Base-by-base conservation (phyloP, 1,139 yeast species). In the Geotrichum europaeum region DNA sequence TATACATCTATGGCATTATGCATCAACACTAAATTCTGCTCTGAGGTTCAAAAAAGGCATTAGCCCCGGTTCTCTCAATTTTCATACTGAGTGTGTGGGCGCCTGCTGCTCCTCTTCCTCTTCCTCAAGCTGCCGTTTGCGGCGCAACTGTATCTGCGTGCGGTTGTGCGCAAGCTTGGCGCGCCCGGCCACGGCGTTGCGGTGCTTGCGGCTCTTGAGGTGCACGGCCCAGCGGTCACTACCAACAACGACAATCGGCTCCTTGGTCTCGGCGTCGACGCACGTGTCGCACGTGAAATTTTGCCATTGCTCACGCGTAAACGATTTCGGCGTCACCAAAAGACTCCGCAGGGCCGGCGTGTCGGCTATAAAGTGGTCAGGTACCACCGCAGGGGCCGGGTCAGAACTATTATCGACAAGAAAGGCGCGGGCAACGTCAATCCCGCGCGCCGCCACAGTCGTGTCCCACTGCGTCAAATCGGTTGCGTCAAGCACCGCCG, bases 401-500 rank as follows among this genome's bases (percentile, higher is more conserved):
- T n/a, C 12, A 2, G 36, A 24, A 4, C 13, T 13, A 12, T 50
- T 18, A 3, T 50, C 28, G 1, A 61, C 51, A 0, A 84, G 61
- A 67, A 84, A 85, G 2, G 71, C 70, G 3, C 74, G 64, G 0
- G 86, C 76, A 0, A 90, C 84, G 0, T 62, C 60, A 0, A 78
- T 64, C 0, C 96, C 96, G 57, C 86, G 74, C 0, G 74, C 70
- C 10, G 74, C 75, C 1, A 91, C 97, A 6, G 75, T 74, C 0
- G 70, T 67, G 1, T 77, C 67, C 97, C 97, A 91, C 5, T 72
- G 61, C 0, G 66, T 40, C 59, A 91, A 73, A 70, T 91, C 85
- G 0, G 95, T 83, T 1, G 99, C 95, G 74, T 94, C 88, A 13
- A 92, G 73, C 1, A 89, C 68, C 64, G 82, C 89, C 36, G 89